Percentiles rank a stretch among this genome's conserved stretches.
Conservation (phyloP, 2,329 filamentous ascomycete species). For the Lasiodiplodia theobromae region DNA sequence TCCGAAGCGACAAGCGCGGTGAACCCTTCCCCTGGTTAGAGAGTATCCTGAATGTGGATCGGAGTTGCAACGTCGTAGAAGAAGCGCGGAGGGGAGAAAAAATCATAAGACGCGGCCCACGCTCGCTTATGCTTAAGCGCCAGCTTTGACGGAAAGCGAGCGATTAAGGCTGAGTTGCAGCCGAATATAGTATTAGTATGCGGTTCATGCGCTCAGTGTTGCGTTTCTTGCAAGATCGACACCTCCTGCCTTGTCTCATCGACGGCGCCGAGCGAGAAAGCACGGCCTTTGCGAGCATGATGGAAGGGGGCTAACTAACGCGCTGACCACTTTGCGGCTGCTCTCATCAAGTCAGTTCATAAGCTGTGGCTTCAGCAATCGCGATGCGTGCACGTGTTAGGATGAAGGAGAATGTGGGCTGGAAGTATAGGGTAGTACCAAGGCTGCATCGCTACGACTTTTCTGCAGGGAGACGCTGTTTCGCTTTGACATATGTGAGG, state of each 20-base stretch:
- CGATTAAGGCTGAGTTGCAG: conserved; percentile 16
- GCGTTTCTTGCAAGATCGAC: conserved; percentile 20
- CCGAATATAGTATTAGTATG: conserved; percentile 14
- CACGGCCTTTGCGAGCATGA: not conserved
- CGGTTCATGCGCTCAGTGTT: not conserved
- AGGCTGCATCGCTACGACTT: not conserved
- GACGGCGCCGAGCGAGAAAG: not conserved
- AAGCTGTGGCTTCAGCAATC: not conserved
- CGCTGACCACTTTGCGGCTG: not conserved
- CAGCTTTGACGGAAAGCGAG: not conserved
- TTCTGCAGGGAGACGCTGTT: not conserved
- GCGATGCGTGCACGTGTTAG: conserved; percentile 2
- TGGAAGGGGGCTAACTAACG: conserved; percentile 10
- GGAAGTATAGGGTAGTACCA: not conserved
- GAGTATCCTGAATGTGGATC: not conserved
- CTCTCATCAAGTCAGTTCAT: not conserved
- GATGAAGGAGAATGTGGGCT: not conserved
- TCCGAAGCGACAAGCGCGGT: not conserved
- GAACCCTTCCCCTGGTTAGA: not conserved
- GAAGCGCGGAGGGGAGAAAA: not conserved
- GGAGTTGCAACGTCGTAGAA: not conserved
- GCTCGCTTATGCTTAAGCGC: conserved; percentile 1
- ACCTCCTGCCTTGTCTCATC: conserved; percentile 24
- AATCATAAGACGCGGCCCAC: not conserved
- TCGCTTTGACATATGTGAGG: not conserved